A percentile compares a stretch with the other conserved stretches of the same genome.
phyloP scores from a whole-genome alignment of 768 basidiomycete genomes.

The Steccherinum ochraceum region DNA sequence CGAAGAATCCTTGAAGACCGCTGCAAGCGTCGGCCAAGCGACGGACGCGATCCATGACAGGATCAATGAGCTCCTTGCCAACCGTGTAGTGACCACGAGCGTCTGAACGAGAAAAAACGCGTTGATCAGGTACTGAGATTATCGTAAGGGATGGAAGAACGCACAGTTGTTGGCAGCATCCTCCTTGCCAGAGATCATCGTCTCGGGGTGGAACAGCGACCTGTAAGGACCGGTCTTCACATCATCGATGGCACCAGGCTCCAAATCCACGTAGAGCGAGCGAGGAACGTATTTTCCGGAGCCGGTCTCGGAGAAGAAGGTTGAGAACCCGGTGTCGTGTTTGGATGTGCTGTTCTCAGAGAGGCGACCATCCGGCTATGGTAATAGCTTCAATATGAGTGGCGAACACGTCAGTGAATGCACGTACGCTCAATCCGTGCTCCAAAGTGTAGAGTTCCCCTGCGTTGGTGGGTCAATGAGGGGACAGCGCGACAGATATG shows the following conservation, averaged over 20 bases:
- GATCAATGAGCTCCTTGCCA: slow-evolving; percentile 96
- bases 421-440: slow-evolving; percentile 87
- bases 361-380: slow-evolving; percentile 88
- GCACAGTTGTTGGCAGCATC: slow-evolving; percentile 99
- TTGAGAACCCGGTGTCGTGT: slow-evolving; percentile 86
- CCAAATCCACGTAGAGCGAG: slow-evolving; percentile 93
- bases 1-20: slow-evolving; percentile 98
- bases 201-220: slow-evolving; percentile 96
- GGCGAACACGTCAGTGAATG: slow-evolving; percentile 9
- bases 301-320: slow-evolving; percentile 95
- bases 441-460: slow-evolving; percentile 99
- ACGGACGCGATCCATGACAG: slow-evolving; percentile 92
- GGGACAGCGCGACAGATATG: slow-evolving; percentile 4
- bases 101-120: slow-evolving; percentile 44
- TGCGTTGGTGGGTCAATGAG: slow-evolving; percentile 32
- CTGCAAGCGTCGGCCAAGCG: slow-evolving; percentile 93
- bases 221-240: slow-evolving; percentile 90
- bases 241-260: slow-evolving; percentile 93
- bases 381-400: neutral
- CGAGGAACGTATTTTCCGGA: slow-evolving; percentile 95
- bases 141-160: slow-evolving; percentile 18
- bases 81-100: slow-evolving; percentile 98
- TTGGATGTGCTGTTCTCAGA: slow-evolving; percentile 59
- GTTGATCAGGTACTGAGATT: slow-evolving; percentile 10
- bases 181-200: slow-evolving; percentile 95